Conservation (phyloP, 2,329 filamentous ascomycete species). For the Trichoderma afroharzianum region DNA sequence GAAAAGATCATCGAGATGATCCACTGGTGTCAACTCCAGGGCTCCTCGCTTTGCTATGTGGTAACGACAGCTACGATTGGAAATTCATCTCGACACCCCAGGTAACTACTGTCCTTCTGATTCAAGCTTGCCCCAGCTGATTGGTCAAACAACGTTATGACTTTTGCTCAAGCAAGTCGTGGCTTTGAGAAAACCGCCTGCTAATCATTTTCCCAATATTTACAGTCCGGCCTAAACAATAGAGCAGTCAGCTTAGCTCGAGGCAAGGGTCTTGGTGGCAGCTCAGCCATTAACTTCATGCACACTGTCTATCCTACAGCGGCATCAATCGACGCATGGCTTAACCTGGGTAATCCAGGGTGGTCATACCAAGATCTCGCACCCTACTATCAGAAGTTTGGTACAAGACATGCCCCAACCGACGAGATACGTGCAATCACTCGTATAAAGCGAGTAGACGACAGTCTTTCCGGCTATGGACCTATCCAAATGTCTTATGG, state of each 20-base stretch:
- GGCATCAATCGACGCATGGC: neutral
- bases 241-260: neutral
- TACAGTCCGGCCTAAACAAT: neutral
- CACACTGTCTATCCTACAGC: neutral
- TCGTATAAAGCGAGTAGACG: neutral
- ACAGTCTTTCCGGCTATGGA: neutral
- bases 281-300: neutral
- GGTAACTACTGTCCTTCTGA: neutral
- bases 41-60: neutral
- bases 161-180: neutral
- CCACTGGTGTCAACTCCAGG: neutral
- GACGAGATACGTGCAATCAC: neutral
- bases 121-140: neutral
- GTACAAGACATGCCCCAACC: neutral
- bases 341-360: neutral
- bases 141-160: neutral
- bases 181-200: neutral
- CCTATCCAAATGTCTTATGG: neutral
- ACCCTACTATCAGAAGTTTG: neutral
- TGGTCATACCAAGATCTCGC: neutral
- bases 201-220: neutral
- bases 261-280: neutral
- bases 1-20: neutral
- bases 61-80: neutral
- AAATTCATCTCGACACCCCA: neutral